Evolutionary conservation across 768 basidiomycete species (phyloP).

Genomic region (Amyloporia xantha): DNA sequence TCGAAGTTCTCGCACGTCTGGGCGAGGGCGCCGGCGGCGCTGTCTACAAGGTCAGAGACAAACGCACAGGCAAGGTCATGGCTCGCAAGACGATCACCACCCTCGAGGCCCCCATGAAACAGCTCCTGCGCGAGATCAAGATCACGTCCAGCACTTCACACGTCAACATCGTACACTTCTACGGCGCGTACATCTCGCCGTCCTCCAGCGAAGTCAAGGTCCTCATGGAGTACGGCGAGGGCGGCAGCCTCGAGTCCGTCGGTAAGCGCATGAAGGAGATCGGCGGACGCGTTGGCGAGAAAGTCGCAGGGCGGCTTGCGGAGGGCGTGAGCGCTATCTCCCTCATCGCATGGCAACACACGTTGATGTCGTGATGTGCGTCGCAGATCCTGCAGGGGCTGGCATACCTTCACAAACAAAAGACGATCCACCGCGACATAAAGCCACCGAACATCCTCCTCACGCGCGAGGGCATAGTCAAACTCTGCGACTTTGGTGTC

Average conservation of each 20-base stretch:
- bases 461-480: slow-evolving; percentile 83
- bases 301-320: slow-evolving; percentile 85
- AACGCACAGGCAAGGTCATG: slow-evolving; percentile 71
- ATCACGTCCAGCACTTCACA: slow-evolving; percentile 84
- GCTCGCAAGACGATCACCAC: slow-evolving; percentile 95
- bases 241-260: slow-evolving; percentile 84
- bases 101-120: slow-evolving; percentile 83
- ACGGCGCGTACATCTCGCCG: slow-evolving; percentile 86
- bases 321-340: slow-evolving; percentile 64
- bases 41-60: slow-evolving; percentile 89
- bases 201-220: slow-evolving; percentile 91
- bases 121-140: slow-evolving; percentile 86
- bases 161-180: slow-evolving; percentile 84
- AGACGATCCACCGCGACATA: slow-evolving; percentile 94
- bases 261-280: slow-evolving; percentile 77
- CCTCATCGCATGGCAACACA: slow-evolving; percentile 5
- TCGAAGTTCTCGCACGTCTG: slow-evolving; percentile 72
- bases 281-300: slow-evolving; percentile 76
- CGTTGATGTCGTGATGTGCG: slow-evolving; percentile 4
- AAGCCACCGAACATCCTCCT: slow-evolving; percentile 92
- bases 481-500: slow-evolving; percentile 94
- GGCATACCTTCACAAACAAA: slow-evolving; percentile 82
- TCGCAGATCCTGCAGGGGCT: slow-evolving; percentile 82
- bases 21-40: slow-evolving; percentile 97
- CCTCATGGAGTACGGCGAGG: slow-evolving; percentile 87